Conservation (phyloP, 441 rosid genomes). For the Pelargonium australe region DNA sequence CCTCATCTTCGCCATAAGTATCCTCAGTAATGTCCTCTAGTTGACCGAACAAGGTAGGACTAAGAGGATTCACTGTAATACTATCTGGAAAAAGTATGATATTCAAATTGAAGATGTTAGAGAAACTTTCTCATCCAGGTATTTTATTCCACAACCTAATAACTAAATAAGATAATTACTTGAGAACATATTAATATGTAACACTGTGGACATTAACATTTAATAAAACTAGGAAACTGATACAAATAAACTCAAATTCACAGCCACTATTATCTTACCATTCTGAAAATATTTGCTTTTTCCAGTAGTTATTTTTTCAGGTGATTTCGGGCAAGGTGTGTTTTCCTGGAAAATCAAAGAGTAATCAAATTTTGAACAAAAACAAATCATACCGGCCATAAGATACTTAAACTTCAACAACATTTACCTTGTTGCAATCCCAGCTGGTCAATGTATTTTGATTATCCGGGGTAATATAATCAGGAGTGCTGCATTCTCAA, state of each 20-base stretch:
- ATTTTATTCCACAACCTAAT: not conserved
- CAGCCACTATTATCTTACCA: conserved; percentile 33
- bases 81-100: conserved; percentile 30
- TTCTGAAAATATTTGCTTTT: conserved; percentile 46
- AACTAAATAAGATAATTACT: no score
- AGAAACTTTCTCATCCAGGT: not conserved
- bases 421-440: conserved; percentile 53
- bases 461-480: conserved; percentile 83
- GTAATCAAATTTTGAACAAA: not conserved
- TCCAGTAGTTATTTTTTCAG: conserved; percentile 55
- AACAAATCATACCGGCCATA: not conserved
- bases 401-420: not conserved
- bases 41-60: conserved; percentile 38
- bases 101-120: not conserved
- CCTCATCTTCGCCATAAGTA: conserved; percentile 36
- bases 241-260: not conserved
- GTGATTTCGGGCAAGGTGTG: conserved; percentile 73
- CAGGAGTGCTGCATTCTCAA: conserved; percentile 68
- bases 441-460: conserved; percentile 45
- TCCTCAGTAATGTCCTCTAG: conserved; percentile 44
- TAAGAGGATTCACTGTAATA: conserved; percentile 30
- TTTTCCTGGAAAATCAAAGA: conserved; percentile 41
- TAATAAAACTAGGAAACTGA: not conserved
- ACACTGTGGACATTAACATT: not conserved
- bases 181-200: no score